Percentiles rank a stretch among this genome's conserved stretches.
These are phyloP conservation scores for Hypholoma sublateritium DNA, from an alignment of 768 basidiomycete species.

Conservation along the genomic window DNA sequence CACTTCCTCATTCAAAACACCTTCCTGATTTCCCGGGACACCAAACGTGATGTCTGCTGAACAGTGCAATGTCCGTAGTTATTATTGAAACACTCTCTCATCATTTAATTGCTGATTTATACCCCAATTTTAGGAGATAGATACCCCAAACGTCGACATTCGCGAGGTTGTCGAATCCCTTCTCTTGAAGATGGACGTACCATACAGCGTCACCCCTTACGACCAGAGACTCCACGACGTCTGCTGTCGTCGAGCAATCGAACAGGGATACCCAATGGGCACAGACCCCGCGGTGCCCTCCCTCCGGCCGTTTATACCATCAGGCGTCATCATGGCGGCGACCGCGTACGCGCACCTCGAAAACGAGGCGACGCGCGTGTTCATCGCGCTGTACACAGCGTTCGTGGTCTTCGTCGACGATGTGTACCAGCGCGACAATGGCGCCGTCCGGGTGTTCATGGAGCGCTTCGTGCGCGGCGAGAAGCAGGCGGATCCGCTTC, in stretches of 20 bases:
- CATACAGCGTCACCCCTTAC: conserved; percentile 4
- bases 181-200: not conserved
- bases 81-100: too few species aligned
- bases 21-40: too few species aligned
- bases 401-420: conserved; percentile 38
- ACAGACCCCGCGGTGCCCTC: conserved; percentile 3
- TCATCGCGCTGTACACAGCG: conserved; percentile 40
- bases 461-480: conserved; percentile 25
- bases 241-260: not conserved
- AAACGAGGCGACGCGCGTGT: conserved; percentile 26
- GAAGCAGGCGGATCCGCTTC: conserved; percentile 26
- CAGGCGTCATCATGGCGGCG: conserved; percentile 27
- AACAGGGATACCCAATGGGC: conserved; percentile 5
- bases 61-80: too few species aligned
- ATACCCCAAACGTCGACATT: not conserved
- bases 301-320: conserved; percentile 22
- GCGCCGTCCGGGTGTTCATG: conserved; percentile 32
- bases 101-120: too few species aligned
- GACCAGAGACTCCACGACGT: conserved; percentile 2
- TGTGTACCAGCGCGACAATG: conserved; percentile 20
- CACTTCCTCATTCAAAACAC: too few species aligned
- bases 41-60: too few species aligned
- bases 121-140: too few species aligned
- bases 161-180: not conserved
- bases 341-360: conserved; percentile 29